Percentiles rank a stretch among this genome's conserved stretches.
Evolutionary conservation across 2,329 filamentous ascomycete genomes (phyloP).

Genomic region (Dothideomycetidae sp.): DNA sequence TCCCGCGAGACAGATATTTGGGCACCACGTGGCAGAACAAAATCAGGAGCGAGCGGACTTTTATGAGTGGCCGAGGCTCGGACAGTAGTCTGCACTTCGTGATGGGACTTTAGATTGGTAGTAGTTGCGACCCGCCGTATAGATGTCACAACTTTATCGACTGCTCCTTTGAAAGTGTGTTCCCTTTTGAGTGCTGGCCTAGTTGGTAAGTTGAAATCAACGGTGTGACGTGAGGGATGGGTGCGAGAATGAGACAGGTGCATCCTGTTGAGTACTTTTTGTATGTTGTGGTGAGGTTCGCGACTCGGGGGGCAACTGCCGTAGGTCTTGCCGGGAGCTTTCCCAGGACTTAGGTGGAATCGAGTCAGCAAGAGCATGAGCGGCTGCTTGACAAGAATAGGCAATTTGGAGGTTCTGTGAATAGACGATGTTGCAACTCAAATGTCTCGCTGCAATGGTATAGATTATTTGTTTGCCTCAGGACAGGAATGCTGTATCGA

Average conservation of each 20-base stretch:
- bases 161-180: conserved; percentile 5
- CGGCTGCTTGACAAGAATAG: too few species aligned
- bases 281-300: too few species aligned
- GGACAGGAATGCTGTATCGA: too few species aligned
- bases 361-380: not conserved
- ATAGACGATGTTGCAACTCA: too few species aligned
- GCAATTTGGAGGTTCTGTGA: too few species aligned
- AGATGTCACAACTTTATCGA: conserved; percentile 3
- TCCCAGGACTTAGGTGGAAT: not conserved
- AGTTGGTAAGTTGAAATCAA: not conserved
- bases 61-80: too few species aligned
- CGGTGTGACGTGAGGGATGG: not conserved
- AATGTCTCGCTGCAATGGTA: too few species aligned
- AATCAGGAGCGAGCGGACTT: not conserved
- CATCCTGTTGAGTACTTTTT: not conserved
- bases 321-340: not conserved
- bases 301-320: too few species aligned
- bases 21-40: not conserved
- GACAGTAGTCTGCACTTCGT: not conserved
- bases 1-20: conserved; percentile 9
- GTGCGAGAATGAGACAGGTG: not conserved
- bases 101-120: not conserved
- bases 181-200: conserved; percentile 1
- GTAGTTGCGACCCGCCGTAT: conserved; percentile 2
- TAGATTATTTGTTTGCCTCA: too few species aligned